A percentile compares a stretch with the other conserved stretches of the same genome.
Evolutionary conservation across 2,329 filamentous ascomycete species (phyloP).

Genomic region (Fusarium beomiforme): DNA sequence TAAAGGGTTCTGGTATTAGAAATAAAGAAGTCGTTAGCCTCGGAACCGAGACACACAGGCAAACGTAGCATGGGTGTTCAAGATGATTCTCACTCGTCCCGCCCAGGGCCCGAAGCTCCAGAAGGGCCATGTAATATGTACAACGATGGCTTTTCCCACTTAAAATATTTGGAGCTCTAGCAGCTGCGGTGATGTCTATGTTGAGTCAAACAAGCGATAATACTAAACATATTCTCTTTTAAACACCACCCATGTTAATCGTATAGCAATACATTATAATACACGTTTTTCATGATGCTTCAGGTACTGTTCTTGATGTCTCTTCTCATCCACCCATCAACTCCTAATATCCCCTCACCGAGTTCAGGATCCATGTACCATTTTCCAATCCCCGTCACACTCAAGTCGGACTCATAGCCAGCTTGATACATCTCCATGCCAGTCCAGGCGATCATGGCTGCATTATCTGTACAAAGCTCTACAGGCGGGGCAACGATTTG

Average conservation of each 20-base stretch:
- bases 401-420: conserved; percentile 74
- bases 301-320: background rate
- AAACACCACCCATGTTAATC: background rate
- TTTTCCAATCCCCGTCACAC: conserved; percentile 68
- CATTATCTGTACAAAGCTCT: conserved; percentile 90
- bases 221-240: conserved; percentile 3
- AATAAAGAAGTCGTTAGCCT: background rate
- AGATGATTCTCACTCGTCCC: conserved; percentile 19
- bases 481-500: conserved; percentile 78
- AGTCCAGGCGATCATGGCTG: conserved; percentile 96
- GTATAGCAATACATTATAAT: background rate
- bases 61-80: conserved; percentile 28
- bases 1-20: conserved; percentile 41
- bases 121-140: conserved; percentile 42
- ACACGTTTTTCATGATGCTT: conserved; percentile 1
- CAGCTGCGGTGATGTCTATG: background rate
- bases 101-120: conserved; percentile 12
- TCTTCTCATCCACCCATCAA: conserved; percentile 56
- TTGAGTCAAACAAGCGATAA: conserved; percentile 17
- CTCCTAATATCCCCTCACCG: conserved; percentile 70
- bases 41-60: conserved; percentile 5
- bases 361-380: conserved; percentile 79
- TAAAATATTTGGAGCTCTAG: conserved; percentile 16
- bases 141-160: conserved; percentile 43
- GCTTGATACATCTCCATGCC: conserved; percentile 90